A percentile compares a stretch with the other conserved stretches of the same genome.
Conservation (phyloP, 352 stramenopile genomes). For the Globisporangium okanoganense region DNA sequence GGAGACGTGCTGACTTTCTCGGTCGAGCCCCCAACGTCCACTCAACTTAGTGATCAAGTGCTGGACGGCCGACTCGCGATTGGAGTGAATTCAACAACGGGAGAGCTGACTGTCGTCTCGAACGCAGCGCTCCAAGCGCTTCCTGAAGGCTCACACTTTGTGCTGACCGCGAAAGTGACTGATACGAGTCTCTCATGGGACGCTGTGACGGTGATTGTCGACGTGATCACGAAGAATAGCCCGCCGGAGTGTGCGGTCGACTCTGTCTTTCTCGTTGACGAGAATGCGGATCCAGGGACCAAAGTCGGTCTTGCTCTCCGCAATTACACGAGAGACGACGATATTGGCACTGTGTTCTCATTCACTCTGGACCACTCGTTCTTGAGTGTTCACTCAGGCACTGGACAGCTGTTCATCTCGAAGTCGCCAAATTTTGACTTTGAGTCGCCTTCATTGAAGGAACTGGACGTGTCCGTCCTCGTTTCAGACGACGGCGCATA, state of each 20-base stretch:
- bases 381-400: conserved; percentile 15
- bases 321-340: conserved; percentile 18
- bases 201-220: neutral
- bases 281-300: conserved; percentile 5
- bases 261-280: conserved; percentile 1
- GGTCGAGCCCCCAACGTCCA: neutral
- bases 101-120: conserved; percentile 5
- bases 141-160: neutral
- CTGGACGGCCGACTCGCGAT: neutral
- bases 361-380: conserved; percentile 28
- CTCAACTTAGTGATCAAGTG: neutral
- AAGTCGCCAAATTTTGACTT: conserved; percentile 18
- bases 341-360: conserved; percentile 20
- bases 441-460: neutral
- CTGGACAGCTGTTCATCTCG: conserved; percentile 26
- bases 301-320: conserved; percentile 1
- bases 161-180: conserved; percentile 6
- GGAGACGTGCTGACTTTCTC: conserved; percentile 9
- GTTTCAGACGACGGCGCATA: conserved; percentile 27
- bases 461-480: conserved; percentile 16
- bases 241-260: conserved; percentile 5
- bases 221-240: conserved; percentile 5
- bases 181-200: conserved; percentile 2
- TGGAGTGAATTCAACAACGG: conserved; percentile 3
- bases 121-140: neutral